A percentile compares a stretch with the other conserved stretches of the same genome.
Evolutionary conservation across 768 basidiomycete species (phyloP).

Genomic region (Clitopilus passeckerianus): DNA sequence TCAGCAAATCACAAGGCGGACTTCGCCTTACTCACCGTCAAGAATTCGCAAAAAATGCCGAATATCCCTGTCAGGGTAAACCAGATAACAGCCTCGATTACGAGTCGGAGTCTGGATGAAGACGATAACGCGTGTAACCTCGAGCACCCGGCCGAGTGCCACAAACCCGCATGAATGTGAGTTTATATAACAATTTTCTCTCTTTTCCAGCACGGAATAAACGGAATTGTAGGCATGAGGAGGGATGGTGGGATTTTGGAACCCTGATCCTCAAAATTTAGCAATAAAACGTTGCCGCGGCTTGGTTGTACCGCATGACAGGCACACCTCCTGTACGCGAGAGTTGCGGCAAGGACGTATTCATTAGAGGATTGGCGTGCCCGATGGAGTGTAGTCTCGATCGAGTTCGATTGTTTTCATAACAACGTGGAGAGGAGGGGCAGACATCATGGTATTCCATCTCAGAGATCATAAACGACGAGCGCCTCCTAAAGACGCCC

Average conservation of each 20-base stretch:
- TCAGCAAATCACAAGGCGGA: background rate
- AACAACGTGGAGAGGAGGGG: background rate
- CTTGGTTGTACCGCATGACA: background rate
- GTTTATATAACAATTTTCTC: background rate
- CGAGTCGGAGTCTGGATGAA: background rate
- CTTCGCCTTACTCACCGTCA: background rate
- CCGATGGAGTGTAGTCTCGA: background rate
- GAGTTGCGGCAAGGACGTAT: background rate
- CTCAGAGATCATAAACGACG: background rate
- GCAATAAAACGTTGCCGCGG: background rate
- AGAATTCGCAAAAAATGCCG: background rate
- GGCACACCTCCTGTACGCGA: background rate
- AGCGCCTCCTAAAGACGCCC: background rate
- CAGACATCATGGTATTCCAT: background rate
- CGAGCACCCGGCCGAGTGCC: background rate
- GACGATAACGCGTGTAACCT: background rate
- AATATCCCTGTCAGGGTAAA: background rate
- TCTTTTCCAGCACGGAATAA: background rate
- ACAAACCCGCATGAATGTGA: background rate
- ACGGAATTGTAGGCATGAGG: background rate
- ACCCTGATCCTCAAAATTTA: background rate
- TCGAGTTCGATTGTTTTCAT: background rate
- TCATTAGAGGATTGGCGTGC: background rate
- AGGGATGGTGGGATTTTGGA: background rate
- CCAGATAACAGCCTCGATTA: background rate